Conservation (phyloP, 371 early-diverging fungal genomes). For the Batrachochytrium dendrobatidis region DNA sequence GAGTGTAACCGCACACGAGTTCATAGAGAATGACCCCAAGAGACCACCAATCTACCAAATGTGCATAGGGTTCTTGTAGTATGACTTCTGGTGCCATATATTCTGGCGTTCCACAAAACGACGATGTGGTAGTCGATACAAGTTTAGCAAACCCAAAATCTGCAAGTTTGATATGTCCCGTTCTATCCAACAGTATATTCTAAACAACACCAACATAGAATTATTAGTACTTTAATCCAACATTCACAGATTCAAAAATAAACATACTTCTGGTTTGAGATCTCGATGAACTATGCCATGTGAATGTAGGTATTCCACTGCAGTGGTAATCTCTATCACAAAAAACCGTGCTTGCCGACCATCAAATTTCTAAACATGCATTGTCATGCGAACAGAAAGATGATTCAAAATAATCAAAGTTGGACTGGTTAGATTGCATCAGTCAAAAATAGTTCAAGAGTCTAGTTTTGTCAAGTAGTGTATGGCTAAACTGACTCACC, state of each 20-base stretch:
- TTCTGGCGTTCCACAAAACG: slow-evolving; percentile 97
- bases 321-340: slow-evolving; percentile 77
- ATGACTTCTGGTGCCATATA: slow-evolving; percentile 91
- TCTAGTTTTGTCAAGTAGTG: too few relatives aligned
- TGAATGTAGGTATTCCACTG: slow-evolving; percentile 77
- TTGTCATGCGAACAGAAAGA: too few relatives aligned
- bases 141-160: slow-evolving; percentile 98
- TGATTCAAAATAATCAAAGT: too few relatives aligned
- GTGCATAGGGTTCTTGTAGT: slow-evolving; percentile 80
- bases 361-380: too few relatives aligned
- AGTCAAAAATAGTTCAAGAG: too few relatives aligned
- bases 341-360: slow-evolving; percentile 82
- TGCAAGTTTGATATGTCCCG: slow-evolving; percentile 95
- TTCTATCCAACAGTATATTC: slow-evolving; percentile 60
- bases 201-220: too few relatives aligned
- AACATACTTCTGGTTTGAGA: slow-evolving; percentile 81
- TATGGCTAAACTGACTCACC: too few relatives aligned
- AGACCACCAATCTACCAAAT: slow-evolving; percentile 97
- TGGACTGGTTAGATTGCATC: too few relatives aligned
- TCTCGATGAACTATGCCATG: slow-evolving; percentile 83
- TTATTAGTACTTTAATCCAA: too few relatives aligned
- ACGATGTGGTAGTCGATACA: slow-evolving; percentile 63
- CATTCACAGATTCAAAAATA: too few relatives aligned
- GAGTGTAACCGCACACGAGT: slow-evolving; percentile 80
- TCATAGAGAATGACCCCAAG: slow-evolving; percentile 89